These are phyloP conservation scores for Jamesozyma hellenica DNA, from an alignment of 805 yeast species.

Conservation along the genomic window DNA sequence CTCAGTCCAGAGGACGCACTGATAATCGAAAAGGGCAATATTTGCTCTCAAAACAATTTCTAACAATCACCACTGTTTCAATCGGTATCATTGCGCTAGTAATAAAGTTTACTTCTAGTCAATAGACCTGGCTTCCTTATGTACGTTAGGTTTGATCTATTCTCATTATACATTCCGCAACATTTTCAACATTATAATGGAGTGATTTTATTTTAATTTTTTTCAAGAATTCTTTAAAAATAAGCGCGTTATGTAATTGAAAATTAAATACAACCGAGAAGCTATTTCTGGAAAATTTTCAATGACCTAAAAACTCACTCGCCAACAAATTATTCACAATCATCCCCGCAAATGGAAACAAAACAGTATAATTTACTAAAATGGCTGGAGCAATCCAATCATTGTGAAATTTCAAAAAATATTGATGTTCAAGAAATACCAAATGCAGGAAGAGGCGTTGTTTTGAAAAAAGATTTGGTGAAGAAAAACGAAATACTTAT, in stretches of 20 bases:
- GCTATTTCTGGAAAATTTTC: too few relatives aligned
- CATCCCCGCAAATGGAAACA: constrained; percentile 10
- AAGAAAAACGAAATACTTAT: constrained; percentile 37
- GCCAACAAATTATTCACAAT: too few relatives aligned
- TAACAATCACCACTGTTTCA: constrained; percentile 6
- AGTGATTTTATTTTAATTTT: too few relatives aligned
- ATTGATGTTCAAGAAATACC: constrained; percentile 34
- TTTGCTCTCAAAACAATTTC: neutral
- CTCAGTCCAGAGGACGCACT: too few relatives aligned
- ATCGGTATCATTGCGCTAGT: constrained; percentile 7
- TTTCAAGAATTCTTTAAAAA: too few relatives aligned
- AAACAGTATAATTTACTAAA: constrained; percentile 15
- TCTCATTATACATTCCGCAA: too few relatives aligned
- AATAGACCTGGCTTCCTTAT: neutral
- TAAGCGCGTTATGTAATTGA: too few relatives aligned
- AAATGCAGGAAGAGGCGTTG: constrained; percentile 56
- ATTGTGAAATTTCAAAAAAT: constrained; percentile 31
- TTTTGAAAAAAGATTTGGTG: constrained; percentile 32
- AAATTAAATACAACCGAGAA: too few relatives aligned
- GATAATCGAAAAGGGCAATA: too few relatives aligned
- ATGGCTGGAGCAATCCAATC: constrained; percentile 28
- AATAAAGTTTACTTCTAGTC: neutral
- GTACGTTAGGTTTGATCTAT: too few relatives aligned
- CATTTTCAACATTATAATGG: too few relatives aligned
- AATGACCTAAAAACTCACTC: too few relatives aligned